phyloP scores from a whole-genome alignment of 495 filamentous ascomycete genomes.

The Thozetella sp. region DNA sequence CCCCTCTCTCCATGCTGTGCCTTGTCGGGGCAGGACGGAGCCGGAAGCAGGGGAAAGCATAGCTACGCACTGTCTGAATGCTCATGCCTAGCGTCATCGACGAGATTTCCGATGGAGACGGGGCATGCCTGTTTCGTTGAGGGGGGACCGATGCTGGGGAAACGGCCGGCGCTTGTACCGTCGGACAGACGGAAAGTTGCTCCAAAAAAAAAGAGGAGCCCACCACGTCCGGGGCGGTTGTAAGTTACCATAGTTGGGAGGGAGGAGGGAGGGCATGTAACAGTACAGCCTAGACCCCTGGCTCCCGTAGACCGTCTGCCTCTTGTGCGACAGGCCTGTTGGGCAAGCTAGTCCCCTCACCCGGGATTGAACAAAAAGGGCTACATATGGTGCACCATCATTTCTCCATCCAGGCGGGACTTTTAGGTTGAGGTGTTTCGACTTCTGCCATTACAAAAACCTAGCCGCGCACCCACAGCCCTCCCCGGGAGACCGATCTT shows the following conservation, averaged over 20 bases:
- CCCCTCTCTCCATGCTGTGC: no score
- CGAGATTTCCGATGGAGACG: no score
- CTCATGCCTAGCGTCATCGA: no score
- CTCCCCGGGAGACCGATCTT: conserved; percentile 2
- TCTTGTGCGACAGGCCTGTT: neutral
- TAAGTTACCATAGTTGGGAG: conserved; percentile 11
- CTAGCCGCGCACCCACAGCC: conserved; percentile 13
- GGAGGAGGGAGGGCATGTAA: conserved; percentile 8
- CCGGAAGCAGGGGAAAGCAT: neutral
- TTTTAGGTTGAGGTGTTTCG: conserved; percentile 12
- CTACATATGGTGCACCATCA: conserved; percentile 11
- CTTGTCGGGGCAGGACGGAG: no score
- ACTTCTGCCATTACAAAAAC: conserved; percentile 26
- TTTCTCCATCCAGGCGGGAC: conserved; percentile 23
- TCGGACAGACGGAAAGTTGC: neutral
- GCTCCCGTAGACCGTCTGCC: conserved; percentile 3
- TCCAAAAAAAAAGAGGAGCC: neutral
- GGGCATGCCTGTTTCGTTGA: no score
- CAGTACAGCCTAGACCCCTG: conserved; percentile 13
- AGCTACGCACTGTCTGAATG: no score
- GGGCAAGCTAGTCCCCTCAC: neutral
- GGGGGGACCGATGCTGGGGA: no score
- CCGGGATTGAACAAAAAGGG: neutral
- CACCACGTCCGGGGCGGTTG: conserved; percentile 2
- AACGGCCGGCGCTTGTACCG: no score